Evolutionary conservation across 768 basidiomycete species (phyloP), one percentile per base, ranked within the genome.

Genomic region (Trametes sanguinea): DNA sequence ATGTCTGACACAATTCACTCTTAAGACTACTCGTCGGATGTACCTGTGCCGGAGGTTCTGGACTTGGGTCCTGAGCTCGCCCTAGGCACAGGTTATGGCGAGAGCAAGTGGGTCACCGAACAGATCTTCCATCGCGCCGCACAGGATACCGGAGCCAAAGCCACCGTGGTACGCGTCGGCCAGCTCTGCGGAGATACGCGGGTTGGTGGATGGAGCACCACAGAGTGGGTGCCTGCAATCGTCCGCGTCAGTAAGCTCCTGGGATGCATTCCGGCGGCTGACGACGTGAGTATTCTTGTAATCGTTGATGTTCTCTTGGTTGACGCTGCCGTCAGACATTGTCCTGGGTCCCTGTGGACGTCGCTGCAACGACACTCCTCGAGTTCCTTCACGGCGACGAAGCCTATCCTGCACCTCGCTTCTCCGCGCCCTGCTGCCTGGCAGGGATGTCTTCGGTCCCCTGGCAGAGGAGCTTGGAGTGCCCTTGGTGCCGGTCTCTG

Each of bases 161-260:
- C 69, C 0, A 71, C 75, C 0, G 75, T 76, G 2, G 69, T 83
- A 32, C 72, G 83, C 2, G 76, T 82, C 9, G 83, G 81, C 0
- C 83, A 84, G 58, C 68, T 83, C 6, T 72, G 71, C 30, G 81
- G 81, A 14, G 78, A 78, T 27, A 61, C 57, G 0, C 68, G 68
- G 1, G 72, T 72, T 8, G 81, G 81, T 17, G 75, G 75, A 0
- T 83, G 82, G 81, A 74, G 74, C 3, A 71, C 74, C 3, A 75
- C 70, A 0, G 80, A 83, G 50, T 84, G 82, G 83, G 65, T 83
- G 32, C 81, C 82, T 14, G 72, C 76, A 40, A 67, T 83, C 3
- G 72, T 67, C 30, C 61, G 60, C 29, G 51, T 30, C 6, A 63
- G 61, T 79, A 14, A 72, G 76, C 54, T 48, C n/a, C 72, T 54